phyloP scores from a whole-genome alignment of 2,329 filamentous ascomycete genomes.

The Cylindrodendrum hubeiense region DNA sequence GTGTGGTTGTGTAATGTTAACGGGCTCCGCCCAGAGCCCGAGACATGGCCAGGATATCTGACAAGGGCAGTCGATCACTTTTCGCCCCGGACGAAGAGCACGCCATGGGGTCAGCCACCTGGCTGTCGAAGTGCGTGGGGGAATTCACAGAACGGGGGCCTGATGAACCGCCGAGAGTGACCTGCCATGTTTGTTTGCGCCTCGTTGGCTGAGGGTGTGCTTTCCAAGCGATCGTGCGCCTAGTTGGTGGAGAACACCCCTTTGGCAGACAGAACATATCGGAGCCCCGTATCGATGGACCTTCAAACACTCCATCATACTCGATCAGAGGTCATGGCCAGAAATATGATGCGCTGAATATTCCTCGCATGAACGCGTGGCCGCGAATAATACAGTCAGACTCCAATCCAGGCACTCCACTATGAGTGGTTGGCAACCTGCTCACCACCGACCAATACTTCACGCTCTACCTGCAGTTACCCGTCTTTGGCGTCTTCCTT shows the following conservation, averaged over 20 bases:
- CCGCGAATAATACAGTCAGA: not conserved
- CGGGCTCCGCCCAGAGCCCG: conserved; percentile 33
- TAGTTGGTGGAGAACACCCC: conserved; percentile 18
- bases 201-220: conserved; percentile 38
- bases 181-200: conserved; percentile 23
- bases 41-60: conserved; percentile 41
- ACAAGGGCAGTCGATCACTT: conserved; percentile 38
- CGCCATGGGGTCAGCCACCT: conserved; percentile 37
- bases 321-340: not conserved
- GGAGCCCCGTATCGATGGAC: conserved; percentile 4
- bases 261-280: conserved; percentile 2
- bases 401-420: conserved; percentile 35
- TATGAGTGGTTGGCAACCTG: conserved; percentile 35
- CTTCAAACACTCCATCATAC: conserved; percentile 1
- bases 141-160: conserved; percentile 37
- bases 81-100: conserved; percentile 32
- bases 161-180: conserved; percentile 32
- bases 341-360: not conserved
- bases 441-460: conserved; percentile 34
- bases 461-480: conserved; percentile 42
- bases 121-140: conserved; percentile 34
- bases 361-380: not conserved
- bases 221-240: conserved; percentile 32
- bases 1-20: conserved; percentile 43
- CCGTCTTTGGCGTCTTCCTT: conserved; percentile 42